Percentiles rank a stretch among this genome's conserved stretches.
phyloP scores from a whole-genome alignment of 2,329 filamentous ascomycete species.

The Neurospora sp. region DNA sequence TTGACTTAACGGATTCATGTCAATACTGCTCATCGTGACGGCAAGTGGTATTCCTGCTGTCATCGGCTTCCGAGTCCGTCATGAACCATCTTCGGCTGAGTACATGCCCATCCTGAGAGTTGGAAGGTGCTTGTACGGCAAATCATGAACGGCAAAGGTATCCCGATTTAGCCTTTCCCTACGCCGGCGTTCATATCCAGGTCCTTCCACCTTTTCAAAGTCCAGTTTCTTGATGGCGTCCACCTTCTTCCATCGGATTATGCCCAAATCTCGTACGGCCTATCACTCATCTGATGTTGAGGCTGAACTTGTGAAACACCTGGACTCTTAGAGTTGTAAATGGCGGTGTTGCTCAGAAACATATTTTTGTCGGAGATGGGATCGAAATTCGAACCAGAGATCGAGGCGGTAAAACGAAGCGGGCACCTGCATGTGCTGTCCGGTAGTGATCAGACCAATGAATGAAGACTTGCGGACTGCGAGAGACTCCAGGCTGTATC shows the following conservation, averaged over 20 bases:
- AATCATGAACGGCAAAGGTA: neutral
- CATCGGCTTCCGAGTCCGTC: no score
- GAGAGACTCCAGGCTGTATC: neutral
- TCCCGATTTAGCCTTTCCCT: neutral
- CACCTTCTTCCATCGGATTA: neutral
- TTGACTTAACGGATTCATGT: neutral
- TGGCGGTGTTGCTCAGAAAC: neutral
- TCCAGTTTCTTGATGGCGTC: neutral
- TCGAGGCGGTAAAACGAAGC: neutral
- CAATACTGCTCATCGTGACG: neutral
- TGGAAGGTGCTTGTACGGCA: neutral
- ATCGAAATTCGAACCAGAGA: neutral
- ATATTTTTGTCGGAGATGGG: neutral
- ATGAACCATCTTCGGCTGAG: neutral
- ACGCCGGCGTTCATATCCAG: neutral
- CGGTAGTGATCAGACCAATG: neutral
- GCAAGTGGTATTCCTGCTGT: neutral
- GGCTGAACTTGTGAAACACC: neutral
- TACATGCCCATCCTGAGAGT: neutral
- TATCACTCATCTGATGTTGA: neutral
- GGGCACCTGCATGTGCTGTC: neutral
- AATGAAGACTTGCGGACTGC: neutral
- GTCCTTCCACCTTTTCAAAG: neutral
- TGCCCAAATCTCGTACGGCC: neutral
- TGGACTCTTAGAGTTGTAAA: neutral